Percentiles rank a stretch among this genome's conserved stretches.
phyloP scores from a whole-genome alignment of 2,329 filamentous ascomycete species.

The Diplodia scrobiculata region DNA sequence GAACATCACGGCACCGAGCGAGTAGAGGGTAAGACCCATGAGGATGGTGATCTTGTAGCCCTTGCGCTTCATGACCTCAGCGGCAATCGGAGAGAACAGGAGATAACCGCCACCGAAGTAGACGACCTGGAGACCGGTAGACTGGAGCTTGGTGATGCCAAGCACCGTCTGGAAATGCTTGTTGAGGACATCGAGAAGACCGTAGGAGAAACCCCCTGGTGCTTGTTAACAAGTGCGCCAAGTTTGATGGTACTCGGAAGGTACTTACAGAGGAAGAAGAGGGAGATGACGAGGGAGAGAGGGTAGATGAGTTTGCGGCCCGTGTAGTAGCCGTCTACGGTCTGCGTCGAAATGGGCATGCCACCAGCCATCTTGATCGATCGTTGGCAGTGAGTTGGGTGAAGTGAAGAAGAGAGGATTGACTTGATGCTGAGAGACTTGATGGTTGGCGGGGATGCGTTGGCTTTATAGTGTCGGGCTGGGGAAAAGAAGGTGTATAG shows the following conservation, averaged over 20 bases:
- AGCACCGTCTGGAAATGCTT: slow-evolving; percentile 82
- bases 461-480: not conserved
- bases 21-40: slow-evolving; percentile 45
- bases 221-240: not conserved
- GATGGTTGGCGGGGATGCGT: not conserved
- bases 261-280: slow-evolving; percentile 12
- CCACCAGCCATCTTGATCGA: slow-evolving; percentile 26
- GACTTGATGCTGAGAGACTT: slow-evolving; percentile 8
- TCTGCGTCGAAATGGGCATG: slow-evolving; percentile 7
- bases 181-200: slow-evolving; percentile 66
- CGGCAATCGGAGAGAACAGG: slow-evolving; percentile 48
- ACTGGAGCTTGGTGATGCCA: slow-evolving; percentile 46
- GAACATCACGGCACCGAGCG: slow-evolving; percentile 45
- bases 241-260: not conserved
- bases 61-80: slow-evolving; percentile 48
- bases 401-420: not conserved
- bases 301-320: slow-evolving; percentile 29
- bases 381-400: not conserved
- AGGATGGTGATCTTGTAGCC: slow-evolving; percentile 53
- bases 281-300: slow-evolving; percentile 26
- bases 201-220: slow-evolving; percentile 21
- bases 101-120: slow-evolving; percentile 50
- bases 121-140: slow-evolving; percentile 49
- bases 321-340: slow-evolving; percentile 20
- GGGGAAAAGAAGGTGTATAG: not conserved